Base-by-base conservation (phyloP, 305 asterid species). In the Euphrasia arctica region DNA sequence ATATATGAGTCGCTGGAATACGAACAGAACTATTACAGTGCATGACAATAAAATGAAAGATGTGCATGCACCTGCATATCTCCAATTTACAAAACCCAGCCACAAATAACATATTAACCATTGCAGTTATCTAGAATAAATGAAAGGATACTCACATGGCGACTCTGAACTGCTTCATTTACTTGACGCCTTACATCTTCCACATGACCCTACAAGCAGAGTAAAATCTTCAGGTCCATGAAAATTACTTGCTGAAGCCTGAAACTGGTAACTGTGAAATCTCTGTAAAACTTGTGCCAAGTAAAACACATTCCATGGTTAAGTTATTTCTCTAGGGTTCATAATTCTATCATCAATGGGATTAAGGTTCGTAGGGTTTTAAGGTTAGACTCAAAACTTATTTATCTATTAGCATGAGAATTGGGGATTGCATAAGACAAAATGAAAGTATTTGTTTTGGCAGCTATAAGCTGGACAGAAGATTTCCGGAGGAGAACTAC, bases 111-210 rank as follows among this genome's bases (percentile, higher is more conserved):
- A 50, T 52, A 62, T 49, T 32, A 29, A 7, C 6, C 5, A 52
- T 59, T 1, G 47, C 62, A 62, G 41, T 56, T 50, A 61, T 45
- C 7, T 10, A 54, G 57, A 28, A 65, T 3, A 55, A 64, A 51
- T 12, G 63, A 67, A 69, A 67, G 70, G 67, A 31, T 67, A 73
- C 97, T 84, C 32, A 90, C 98, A 78, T 90, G 93, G 56, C 98
- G 97, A 66, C 87, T 72, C 62, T 79, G 94, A 75, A 87, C 90
- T 34, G 96, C 97, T 85, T 93, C 98, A 66, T 87, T 79, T 28
- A 90, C 96, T 84, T 90, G 91, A 66, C 94, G 95, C 69, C 89
- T 77, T 68, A 83, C 94, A 66, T 87, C 96, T 72, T 84, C 91
- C 79, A 88, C 94, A 32, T 87, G 91, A 71, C 97, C 97, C 98